phyloP scores from a whole-genome alignment of 1,139 yeast species.

The Spathaspora sp. region DNA sequence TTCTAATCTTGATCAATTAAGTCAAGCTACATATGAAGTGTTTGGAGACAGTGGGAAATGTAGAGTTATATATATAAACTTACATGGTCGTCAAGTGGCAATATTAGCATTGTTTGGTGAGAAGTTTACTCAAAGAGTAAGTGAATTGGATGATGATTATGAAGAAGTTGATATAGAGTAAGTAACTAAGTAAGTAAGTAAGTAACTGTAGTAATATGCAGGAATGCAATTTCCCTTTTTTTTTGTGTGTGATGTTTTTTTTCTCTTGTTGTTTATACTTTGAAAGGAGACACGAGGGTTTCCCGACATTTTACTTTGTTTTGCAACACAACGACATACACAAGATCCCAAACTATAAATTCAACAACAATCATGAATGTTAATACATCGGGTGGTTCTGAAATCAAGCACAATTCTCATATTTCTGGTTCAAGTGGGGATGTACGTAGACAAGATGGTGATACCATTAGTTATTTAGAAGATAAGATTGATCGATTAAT shows the following conservation, averaged over 20 bases:
- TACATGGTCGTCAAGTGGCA: constrained; percentile 50
- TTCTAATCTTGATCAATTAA: constrained; percentile 57
- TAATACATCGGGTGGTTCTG: neutral
- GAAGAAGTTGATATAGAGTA: neutral
- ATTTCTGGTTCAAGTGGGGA: neutral
- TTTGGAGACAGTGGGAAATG: constrained; percentile 47
- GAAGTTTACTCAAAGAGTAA: constrained; percentile 10
- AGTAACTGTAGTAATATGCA: neutral
- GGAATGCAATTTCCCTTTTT: neutral
- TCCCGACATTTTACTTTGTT: constrained; percentile 19
- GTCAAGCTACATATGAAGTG: constrained; percentile 43
- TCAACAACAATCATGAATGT: neutral
- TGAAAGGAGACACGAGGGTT: neutral
- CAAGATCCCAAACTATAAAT: neutral
- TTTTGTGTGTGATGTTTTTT: constrained; percentile 1
- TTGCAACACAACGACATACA: constrained; percentile 2
- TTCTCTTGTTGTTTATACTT: constrained; percentile 4
- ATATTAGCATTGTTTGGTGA: constrained; percentile 61
- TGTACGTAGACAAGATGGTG: neutral
- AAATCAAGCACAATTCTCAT: neutral
- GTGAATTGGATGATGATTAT: constrained; percentile 9
- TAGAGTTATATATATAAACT: constrained; percentile 47
- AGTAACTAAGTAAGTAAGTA: too few relatives aligned
- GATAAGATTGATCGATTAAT: constrained; percentile 14
- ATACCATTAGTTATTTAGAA: constrained; percentile 12